Conservation (phyloP, 1,284 basidiomycete species). For the Flammula alnicola region DNA sequence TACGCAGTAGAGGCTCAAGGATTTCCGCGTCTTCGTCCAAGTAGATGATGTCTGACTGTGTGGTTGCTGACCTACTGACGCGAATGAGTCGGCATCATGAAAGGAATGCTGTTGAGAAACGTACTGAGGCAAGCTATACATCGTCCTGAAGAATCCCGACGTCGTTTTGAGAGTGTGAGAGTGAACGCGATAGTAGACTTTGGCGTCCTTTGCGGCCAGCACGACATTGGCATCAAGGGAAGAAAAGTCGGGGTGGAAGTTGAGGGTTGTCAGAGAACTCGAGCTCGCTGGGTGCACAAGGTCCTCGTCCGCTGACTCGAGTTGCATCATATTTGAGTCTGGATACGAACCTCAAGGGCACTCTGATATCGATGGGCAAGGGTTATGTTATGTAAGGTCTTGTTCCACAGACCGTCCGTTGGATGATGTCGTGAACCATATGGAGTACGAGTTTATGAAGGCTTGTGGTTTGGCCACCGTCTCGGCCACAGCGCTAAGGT, state of each 20-base stretch:
- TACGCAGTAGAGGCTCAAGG: conserved; percentile 59
- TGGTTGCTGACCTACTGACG: conserved; percentile 14
- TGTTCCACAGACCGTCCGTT: neutral
- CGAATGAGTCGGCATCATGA: neutral
- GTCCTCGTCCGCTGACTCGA: conserved; percentile 13
- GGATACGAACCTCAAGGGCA: neutral
- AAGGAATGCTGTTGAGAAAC: conserved; percentile 8
- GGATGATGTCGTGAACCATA: too few species aligned
- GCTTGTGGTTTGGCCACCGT: too few species aligned
- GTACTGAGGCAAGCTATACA: conserved; percentile 60
- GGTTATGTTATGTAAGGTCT: neutral
- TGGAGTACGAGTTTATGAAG: too few species aligned
- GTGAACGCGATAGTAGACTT: conserved; percentile 57
- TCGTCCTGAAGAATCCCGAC: conserved; percentile 63
- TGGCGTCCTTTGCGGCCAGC: conserved; percentile 37
- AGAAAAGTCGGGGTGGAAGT: conserved; percentile 51
- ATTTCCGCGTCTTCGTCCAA: conserved; percentile 59
- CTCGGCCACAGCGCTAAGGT: too few species aligned
- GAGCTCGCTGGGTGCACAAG: neutral
- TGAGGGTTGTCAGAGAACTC: conserved; percentile 9
- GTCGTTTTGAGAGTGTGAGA: conserved; percentile 63
- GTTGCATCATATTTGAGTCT: conserved; percentile 13
- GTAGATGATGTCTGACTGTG: conserved; percentile 46
- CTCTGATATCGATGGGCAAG: neutral
- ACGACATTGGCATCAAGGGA: conserved; percentile 54